Evolutionary conservation across 441 rosid genomes (phyloP).

Genomic region (Melastoma candidum): DNA sequence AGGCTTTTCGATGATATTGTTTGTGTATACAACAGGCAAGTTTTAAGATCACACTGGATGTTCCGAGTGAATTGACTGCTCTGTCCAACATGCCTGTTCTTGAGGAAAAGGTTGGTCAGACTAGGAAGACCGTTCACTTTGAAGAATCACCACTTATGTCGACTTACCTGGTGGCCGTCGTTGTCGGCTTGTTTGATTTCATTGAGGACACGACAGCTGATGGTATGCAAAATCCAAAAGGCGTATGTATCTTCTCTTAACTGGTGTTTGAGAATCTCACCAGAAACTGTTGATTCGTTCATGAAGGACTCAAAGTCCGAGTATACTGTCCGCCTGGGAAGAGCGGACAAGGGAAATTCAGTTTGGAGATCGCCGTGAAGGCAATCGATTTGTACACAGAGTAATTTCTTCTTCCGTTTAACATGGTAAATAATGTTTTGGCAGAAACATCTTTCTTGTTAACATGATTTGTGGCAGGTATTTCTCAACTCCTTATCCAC

Average conservation of each 20-base stretch:
- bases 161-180: conserved; percentile 35
- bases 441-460: neutral
- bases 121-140: conserved; percentile 27
- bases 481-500: conserved; percentile 29
- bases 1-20: neutral
- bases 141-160: conserved; percentile 32
- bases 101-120: conserved; percentile 19
- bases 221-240: conserved; percentile 17
- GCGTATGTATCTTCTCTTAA: neutral
- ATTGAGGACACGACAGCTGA: conserved; percentile 23
- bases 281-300: neutral
- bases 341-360: conserved; percentile 22
- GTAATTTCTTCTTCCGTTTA: conserved; percentile 11
- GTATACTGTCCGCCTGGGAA: conserved; percentile 27
- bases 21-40: conserved; percentile 24
- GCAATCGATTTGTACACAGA: conserved; percentile 21
- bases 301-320: conserved; percentile 25
- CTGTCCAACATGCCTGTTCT: conserved; percentile 36
- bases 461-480: conserved; percentile 16
- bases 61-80: conserved; percentile 20
- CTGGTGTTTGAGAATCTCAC: neutral
- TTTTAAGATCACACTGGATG: conserved; percentile 26
- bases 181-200: conserved; percentile 29
- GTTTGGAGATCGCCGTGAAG: conserved; percentile 22
- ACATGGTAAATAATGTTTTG: conserved; percentile 5